Base-by-base conservation (phyloP, 208 protist species). In the Leishmania amazonensis region DNA sequence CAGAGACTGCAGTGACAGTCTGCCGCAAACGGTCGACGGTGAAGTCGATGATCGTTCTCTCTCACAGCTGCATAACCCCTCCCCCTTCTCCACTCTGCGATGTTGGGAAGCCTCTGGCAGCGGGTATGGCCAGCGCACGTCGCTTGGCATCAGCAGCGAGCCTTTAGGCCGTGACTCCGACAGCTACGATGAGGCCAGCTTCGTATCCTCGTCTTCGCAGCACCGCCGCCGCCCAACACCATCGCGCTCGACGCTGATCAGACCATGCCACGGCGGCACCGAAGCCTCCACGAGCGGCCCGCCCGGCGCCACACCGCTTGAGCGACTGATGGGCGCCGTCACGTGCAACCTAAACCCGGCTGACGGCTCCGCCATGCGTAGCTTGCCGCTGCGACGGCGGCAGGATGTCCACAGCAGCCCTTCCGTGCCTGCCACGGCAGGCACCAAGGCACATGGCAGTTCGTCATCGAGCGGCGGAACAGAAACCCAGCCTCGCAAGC, bases 331-430 rank as follows among this genome's bases (percentile, higher is more conserved):
- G 74, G 53, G 31, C 35, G 38, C 64, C 2, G 65, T 80, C 13
- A 49, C 53, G 38, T 58, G 75, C 38, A 72, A 81, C 31, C 45
- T 88, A 15, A 88, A 89, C 79, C 81, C 85, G 8, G 85, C 85
- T 19, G 85, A 88, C 75, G 87, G 83, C 47, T 87, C 87, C 15
- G 76, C 79, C 7, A 67, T 88, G 42, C 84, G 75, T 53, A 88
- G 83, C 38, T 67, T 87, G 35, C 85, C 87, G 1, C 21, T 81
- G 51, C 83, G 53, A 40, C 62, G 64, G 65, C 65, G 40, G 65
- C 65, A 45, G 65, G 35, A 21, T 35, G 65, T 2, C 11, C 3
- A 71, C 65, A 71, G 1, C 13, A 8, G 19, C 38, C 31, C 31
- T 35, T 40, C 11, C 38, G 38, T 38, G 70, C 13, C 28, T 54